Evolutionary conservation across 192 early-diverging fungal species (phyloP).

Genomic region (Phycomyces blakesleeanus): DNA sequence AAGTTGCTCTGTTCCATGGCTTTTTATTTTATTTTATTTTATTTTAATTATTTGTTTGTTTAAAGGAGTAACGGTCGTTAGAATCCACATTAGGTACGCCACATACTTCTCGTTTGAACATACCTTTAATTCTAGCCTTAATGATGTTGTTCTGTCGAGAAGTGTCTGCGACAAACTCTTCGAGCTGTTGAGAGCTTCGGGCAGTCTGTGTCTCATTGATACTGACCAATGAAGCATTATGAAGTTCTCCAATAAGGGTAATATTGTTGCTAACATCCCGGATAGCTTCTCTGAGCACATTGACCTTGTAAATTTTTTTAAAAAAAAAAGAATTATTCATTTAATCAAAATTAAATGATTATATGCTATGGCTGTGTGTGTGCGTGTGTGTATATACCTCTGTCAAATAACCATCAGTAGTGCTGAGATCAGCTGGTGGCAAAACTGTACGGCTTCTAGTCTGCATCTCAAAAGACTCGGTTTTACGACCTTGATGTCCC

Average conservation of each 20-base stretch:
- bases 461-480: neutral
- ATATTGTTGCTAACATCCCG: conserved; percentile 6
- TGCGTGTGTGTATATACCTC: conserved; percentile 4
- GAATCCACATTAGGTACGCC: neutral
- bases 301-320: neutral
- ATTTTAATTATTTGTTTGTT: no score
- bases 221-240: conserved; percentile 9
- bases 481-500: neutral
- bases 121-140: conserved; percentile 50
- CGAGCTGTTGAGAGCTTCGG: conserved; percentile 8
- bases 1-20: conserved; percentile 14
- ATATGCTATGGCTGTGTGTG: no score
- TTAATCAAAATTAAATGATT: neutral
- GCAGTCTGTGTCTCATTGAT: conserved; percentile 23
- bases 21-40: no score
- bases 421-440: conserved; percentile 9
- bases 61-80: no score
- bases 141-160: conserved; percentile 25
- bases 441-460: neutral
- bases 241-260: conserved; percentile 11
- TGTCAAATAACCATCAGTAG: conserved; percentile 10
- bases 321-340: neutral
- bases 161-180: conserved; percentile 20
- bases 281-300: neutral
- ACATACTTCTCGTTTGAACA: neutral